Percentiles rank a stretch among this genome's conserved stretches.
Conservation (phyloP, 2,329 filamentous ascomycete genomes). For the Cladosporium sp. region DNA sequence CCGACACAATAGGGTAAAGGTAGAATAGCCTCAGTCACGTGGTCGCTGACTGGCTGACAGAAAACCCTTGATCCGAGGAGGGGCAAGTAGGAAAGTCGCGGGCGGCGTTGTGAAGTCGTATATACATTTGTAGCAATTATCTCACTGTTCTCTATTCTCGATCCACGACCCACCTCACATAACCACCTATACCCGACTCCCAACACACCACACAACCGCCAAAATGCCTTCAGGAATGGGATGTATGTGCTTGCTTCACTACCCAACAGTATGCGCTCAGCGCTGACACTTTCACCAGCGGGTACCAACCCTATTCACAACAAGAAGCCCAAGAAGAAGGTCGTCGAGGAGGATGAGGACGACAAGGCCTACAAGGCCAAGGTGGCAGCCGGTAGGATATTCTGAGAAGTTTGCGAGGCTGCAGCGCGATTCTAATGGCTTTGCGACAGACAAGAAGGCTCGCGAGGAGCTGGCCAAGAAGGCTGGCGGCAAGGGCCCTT, state of each 20-base stretch:
- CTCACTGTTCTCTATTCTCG: not conserved
- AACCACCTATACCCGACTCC: conserved; percentile 1
- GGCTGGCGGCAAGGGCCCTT: conserved; percentile 80
- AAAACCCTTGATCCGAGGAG: conserved; percentile 3
- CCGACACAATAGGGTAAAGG: not conserved
- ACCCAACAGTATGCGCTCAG: not conserved
- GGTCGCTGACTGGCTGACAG: not conserved
- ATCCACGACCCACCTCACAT: not conserved
- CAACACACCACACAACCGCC: conserved; percentile 2
- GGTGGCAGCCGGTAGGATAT: conserved; percentile 73
- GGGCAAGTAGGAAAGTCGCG: conserved; percentile 10
- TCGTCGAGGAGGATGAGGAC: conserved; percentile 77
- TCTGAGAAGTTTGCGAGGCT: not conserved
- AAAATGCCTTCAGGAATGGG: conserved; percentile 54
- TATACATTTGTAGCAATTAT: not conserved
- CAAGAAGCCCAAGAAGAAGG: conserved; percentile 84
- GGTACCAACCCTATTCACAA: conserved; percentile 58
- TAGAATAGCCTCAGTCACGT: not conserved
- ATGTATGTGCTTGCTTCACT: conserved; percentile 37
- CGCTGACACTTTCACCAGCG: conserved; percentile 35
- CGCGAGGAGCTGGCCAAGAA: conserved; percentile 82
- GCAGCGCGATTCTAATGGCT: not conserved
- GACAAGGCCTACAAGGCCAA: conserved; percentile 80
- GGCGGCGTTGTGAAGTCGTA: not conserved
- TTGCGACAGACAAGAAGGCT: conserved; percentile 60